Percentiles rank a stretch among this genome's conserved stretches.
Conservation (phyloP, 768 basidiomycete genomes). For the Saitozyma podzolica region DNA sequence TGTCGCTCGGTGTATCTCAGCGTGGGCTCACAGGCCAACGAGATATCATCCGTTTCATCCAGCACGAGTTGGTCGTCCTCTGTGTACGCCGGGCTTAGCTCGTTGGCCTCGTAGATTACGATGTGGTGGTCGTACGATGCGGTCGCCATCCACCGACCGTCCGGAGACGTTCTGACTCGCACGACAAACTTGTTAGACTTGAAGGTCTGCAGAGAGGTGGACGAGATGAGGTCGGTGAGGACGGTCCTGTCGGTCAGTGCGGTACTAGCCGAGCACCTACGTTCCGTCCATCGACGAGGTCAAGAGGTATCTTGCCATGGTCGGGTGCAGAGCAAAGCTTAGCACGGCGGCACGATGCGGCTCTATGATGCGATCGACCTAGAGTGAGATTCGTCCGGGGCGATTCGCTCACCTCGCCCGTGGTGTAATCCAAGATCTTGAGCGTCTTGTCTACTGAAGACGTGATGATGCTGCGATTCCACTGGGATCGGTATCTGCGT, state of each 20-base stretch:
- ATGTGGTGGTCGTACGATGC: conserved; percentile 47
- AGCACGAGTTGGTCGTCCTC: conserved; percentile 26
- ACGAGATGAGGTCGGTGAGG: conserved; percentile 48
- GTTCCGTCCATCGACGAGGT: conserved; percentile 51
- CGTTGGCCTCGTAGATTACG: conserved; percentile 33
- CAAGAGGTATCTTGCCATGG: conserved; percentile 40
- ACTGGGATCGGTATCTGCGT: conserved; percentile 30
- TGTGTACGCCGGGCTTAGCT: not conserved
- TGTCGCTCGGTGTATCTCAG: conserved; percentile 35
- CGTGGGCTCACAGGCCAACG: conserved; percentile 37
- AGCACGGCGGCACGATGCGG: conserved; percentile 48
- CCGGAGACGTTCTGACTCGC: conserved; percentile 38
- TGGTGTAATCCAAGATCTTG: conserved; percentile 36
- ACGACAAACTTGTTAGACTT: conserved; percentile 44
- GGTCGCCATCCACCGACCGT: conserved; percentile 43
- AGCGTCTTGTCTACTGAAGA: conserved; percentile 49
- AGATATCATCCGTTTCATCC: conserved; percentile 40
- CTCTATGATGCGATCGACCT: conserved; percentile 43
- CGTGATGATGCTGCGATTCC: conserved; percentile 31
- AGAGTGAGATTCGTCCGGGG: not conserved
- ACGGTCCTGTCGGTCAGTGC: conserved; percentile 29
- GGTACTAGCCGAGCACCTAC: conserved; percentile 27
- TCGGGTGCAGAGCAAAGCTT: conserved; percentile 41
- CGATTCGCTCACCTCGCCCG: conserved; percentile 38
- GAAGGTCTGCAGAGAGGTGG: conserved; percentile 42